Evolutionary conservation across 257 asterid genomes (phyloP), one percentile per base, ranked within the genome.

Genomic region (Fraxinus cuspidata): DNA sequence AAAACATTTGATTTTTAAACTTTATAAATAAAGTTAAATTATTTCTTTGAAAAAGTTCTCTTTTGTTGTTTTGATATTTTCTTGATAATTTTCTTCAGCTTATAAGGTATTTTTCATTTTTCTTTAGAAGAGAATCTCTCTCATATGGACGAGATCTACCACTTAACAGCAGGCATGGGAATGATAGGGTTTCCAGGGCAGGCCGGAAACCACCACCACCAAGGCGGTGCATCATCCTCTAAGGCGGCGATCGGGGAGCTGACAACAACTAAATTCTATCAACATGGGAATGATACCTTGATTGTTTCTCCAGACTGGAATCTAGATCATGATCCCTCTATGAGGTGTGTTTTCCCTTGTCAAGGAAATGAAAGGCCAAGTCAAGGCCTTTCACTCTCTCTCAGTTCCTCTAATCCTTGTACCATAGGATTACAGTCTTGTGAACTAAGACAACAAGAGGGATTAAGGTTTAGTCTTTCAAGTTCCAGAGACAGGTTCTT

Each of bases 171-270:
- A 49, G 87, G 85, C 65, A 82, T 87, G 88, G 96, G 88, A 60
- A 83, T 88, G 87, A 72, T 89, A 82, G 98, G 96, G 85, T 92
- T 91, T 84, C 90, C 86, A 81, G 83, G 89, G 23, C 86, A 81
- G 77, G 31, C 80, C 18, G 76, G 70, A 18, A 67, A 31, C 72
- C 72, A 75, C 66, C 80, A 34, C 73, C 56, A 25, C 70, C 38
- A 27, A 2, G 72, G 69, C 5, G 81, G 23, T 47, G n/a, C 82
- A 70, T 79, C 91, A 0, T 80, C 93, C 31, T 81, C 90, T 4
- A 85, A 81, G 81, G 81, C 71, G 28, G 78, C 66, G 28, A 83
- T 58, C 32, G 85, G 56, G 56, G n/a, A 85, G 6, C 84, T 73
- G 6, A 64, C 82, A 0, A 64, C 87, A 6, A 68, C 69, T 21